These are phyloP conservation scores for Aspergillus niger DNA, from an alignment of 2,329 filamentous ascomycete species.

Conservation along the genomic window DNA sequence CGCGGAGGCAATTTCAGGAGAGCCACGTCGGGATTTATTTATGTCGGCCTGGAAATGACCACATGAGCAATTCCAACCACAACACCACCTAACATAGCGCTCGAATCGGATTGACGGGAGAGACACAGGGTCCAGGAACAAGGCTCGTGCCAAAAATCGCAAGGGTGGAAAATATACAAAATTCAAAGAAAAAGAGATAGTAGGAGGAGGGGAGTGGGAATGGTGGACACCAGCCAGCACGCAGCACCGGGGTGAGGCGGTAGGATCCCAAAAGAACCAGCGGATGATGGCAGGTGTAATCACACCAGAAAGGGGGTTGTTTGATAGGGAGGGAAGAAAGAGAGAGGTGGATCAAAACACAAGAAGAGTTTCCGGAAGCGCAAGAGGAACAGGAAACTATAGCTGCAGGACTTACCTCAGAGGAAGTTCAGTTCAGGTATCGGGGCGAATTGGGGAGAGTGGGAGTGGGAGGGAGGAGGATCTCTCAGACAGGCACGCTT, in stretches of 20 bases:
- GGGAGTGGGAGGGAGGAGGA: constrained; percentile 12
- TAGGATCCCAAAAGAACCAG: constrained; percentile 4
- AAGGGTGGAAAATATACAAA: background rate
- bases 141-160: background rate
- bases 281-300: background rate
- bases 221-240: constrained; percentile 11
- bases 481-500: constrained; percentile 13
- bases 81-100: constrained; percentile 15
- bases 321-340: constrained; percentile 13
- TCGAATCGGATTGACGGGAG: constrained; percentile 3
- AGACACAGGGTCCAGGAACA: background rate
- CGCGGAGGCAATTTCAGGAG: constrained; percentile 25
- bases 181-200: background rate
- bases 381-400: constrained; percentile 20
- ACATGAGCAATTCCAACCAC: constrained; percentile 32
- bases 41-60: constrained; percentile 32
- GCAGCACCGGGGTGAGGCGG: constrained; percentile 12
- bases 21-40: constrained; percentile 32
- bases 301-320: background rate
- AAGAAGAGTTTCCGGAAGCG: constrained; percentile 17
- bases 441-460: constrained; percentile 16
- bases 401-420: constrained; percentile 24
- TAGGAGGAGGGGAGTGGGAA: constrained; percentile 1
- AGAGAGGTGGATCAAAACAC: constrained; percentile 11
- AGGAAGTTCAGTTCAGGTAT: constrained; percentile 5